phyloP scores from a whole-genome alignment of 257 asterid species.

The Jasminum sambac region DNA sequence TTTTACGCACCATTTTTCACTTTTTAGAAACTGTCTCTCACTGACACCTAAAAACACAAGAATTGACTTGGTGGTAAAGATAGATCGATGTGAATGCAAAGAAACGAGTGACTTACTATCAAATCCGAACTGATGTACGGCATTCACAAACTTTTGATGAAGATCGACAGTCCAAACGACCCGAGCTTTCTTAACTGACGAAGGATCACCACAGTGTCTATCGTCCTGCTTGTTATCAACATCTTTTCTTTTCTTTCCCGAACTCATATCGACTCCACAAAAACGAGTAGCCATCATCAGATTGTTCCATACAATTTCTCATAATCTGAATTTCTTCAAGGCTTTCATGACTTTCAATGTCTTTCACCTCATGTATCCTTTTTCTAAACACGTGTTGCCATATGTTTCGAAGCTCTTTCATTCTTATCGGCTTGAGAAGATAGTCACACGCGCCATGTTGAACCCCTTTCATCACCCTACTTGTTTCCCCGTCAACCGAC shows the following conservation, averaged over 20 bases:
- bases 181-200: constrained; percentile 68
- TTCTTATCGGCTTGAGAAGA: constrained; percentile 74
- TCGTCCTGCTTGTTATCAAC: constrained; percentile 51
- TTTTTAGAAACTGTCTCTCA: background rate
- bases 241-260: constrained; percentile 68
- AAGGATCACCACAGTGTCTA: constrained; percentile 41
- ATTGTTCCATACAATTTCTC: constrained; percentile 42
- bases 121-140: constrained; percentile 62
- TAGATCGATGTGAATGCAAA: background rate
- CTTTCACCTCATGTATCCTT: constrained; percentile 55
- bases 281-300: constrained; percentile 48
- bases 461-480: constrained; percentile 82
- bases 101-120: constrained; percentile 48
- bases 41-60: background rate
- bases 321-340: constrained; percentile 40
- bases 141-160: constrained; percentile 69
- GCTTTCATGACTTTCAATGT: constrained; percentile 38
- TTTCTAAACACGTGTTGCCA: constrained; percentile 87
- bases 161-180: constrained; percentile 77
- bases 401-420: constrained; percentile 76
- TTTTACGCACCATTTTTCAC: too few relatives aligned
- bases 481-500: constrained; percentile 79
- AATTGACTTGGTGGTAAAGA: background rate
- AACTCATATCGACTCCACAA: constrained; percentile 42
- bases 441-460: constrained; percentile 85